Conservation (phyloP, 2,329 filamentous ascomycete genomes). For the Xylariaceae sp. region DNA sequence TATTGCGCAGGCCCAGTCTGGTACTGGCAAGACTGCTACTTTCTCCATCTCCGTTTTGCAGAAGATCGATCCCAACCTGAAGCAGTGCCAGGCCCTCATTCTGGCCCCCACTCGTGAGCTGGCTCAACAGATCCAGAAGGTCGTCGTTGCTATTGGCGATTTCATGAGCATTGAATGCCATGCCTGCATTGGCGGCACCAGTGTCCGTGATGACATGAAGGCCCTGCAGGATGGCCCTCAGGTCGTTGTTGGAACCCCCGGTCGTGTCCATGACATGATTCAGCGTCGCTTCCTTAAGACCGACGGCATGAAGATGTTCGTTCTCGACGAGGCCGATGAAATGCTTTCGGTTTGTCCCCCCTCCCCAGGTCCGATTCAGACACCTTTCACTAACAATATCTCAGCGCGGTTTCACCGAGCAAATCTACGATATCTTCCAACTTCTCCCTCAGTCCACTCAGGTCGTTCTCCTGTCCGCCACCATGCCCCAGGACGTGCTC, state of each 20-base stretch:
- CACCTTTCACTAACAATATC: slow-evolving; percentile 34
- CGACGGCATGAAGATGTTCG: slow-evolving; percentile 99
- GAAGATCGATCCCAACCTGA: slow-evolving; percentile 93
- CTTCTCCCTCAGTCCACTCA: slow-evolving; percentile 96
- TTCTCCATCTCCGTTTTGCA: slow-evolving; percentile 99
- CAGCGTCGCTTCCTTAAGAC: slow-evolving; percentile 96
- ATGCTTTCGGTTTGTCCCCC: slow-evolving; percentile 75
- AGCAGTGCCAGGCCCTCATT: slow-evolving; percentile 97
- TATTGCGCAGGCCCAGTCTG: slow-evolving; percentile 98
- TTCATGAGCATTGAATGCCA: slow-evolving; percentile 99
- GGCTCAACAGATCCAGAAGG: slow-evolving; percentile 99
- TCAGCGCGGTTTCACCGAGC: slow-evolving; percentile 96
- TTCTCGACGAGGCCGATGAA: slow-evolving; percentile 98
- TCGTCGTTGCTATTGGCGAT: slow-evolving; percentile 96
- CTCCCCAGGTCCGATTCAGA: neutral
- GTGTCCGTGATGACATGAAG: slow-evolving; percentile 98
- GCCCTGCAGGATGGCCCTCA: slow-evolving; percentile 92
- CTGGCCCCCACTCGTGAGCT: slow-evolving; percentile 97
- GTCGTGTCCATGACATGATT: slow-evolving; percentile 99
- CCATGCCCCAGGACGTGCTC: slow-evolving; percentile 97
- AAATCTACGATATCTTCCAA: slow-evolving; percentile 99
- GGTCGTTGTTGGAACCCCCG: slow-evolving; percentile 95
- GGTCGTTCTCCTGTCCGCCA: slow-evolving; percentile 95
- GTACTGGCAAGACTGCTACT: slow-evolving; percentile 98
- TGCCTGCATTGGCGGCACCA: slow-evolving; percentile 98